Conservation (phyloP, 345 rosid species). For the Balakata baccata region DNA sequence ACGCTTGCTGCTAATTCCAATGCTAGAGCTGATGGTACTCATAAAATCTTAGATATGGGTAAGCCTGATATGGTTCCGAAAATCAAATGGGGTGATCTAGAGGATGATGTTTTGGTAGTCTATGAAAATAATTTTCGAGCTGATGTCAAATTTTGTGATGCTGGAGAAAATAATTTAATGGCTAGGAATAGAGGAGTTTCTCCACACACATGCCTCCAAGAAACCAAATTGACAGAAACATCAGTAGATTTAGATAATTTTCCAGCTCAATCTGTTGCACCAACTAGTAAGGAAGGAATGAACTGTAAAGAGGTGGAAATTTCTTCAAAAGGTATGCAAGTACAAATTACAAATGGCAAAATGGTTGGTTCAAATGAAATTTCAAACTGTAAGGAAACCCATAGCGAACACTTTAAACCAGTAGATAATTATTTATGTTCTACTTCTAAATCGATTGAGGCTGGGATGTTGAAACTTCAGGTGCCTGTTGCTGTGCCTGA, state of each 20-base stretch:
- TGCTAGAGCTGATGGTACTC: conserved; percentile 21
- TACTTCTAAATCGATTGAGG: conserved; percentile 24
- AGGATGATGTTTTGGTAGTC: conserved; percentile 39
- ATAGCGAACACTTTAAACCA: conserved; percentile 19
- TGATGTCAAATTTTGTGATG: conserved; percentile 38
- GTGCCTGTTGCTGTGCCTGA: conserved; percentile 14
- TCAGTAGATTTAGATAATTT: conserved; percentile 16
- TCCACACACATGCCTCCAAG: conserved; percentile 23
- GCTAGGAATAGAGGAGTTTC: conserved; percentile 26
- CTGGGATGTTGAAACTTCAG: conserved; percentile 26
- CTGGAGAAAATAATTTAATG: conserved; percentile 25
- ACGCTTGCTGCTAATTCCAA: conserved; percentile 19
- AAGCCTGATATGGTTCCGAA: conserved; percentile 37
- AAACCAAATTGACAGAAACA: conserved; percentile 17
- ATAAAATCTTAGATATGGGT: conserved; percentile 16
- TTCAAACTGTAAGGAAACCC: conserved; percentile 26
- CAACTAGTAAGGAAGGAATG: conserved; percentile 31
- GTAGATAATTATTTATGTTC: conserved; percentile 19
- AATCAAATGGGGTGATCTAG: conserved; percentile 61
- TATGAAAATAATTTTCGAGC: conserved; percentile 30
- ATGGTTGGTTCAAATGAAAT: conserved; percentile 22
- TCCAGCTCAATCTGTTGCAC: conserved; percentile 16
- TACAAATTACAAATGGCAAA: conserved; percentile 18
- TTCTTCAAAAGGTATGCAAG: conserved; percentile 27
- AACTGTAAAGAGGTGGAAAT: conserved; percentile 25